These are phyloP conservation scores for Arthrobotrys musiformis DNA, from an alignment of 2,329 filamentous ascomycete genomes.

Conservation along the genomic window DNA sequence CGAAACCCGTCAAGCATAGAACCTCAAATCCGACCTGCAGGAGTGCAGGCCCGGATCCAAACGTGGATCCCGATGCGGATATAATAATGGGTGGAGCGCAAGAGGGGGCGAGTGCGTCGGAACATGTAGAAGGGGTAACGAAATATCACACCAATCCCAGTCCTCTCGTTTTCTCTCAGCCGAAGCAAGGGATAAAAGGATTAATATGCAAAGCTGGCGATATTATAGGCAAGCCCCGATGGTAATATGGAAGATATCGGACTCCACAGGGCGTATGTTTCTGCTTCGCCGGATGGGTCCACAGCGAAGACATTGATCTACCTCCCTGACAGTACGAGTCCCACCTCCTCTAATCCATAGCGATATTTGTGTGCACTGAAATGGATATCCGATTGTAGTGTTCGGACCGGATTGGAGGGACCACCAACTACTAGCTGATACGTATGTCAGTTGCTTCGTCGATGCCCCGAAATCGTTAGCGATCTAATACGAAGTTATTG, in stretches of 20 bases:
- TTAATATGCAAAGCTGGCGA: neutral
- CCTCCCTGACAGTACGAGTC: conserved; percentile 40
- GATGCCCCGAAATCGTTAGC: neutral
- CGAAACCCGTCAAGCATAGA: too few relatives aligned
- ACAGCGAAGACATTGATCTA: conserved; percentile 48
- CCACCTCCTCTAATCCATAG: too few relatives aligned
- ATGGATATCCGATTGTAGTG: conserved; percentile 9
- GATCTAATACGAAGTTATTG: neutral
- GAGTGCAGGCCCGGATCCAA: too few relatives aligned
- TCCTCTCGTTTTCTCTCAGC: neutral
- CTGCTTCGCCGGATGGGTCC: conserved; percentile 36
- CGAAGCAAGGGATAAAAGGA: neutral
- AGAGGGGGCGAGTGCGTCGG: conserved; percentile 36
- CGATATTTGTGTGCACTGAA: neutral
- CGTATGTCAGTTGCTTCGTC: neutral
- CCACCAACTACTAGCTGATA: conserved; percentile 47
- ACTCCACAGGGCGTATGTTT: conserved; percentile 48
- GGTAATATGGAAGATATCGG: conserved; percentile 44
- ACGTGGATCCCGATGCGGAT: too few relatives aligned
- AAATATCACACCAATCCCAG: neutral
- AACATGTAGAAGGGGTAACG: conserved; percentile 25
- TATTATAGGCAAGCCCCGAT: conserved; percentile 24
- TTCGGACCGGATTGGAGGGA: conserved; percentile 46
- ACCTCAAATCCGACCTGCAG: too few relatives aligned
- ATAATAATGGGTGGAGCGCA: too few relatives aligned